Base-by-base conservation (phyloP, 306 rosid species). In the Ormosia emarginata region DNA sequence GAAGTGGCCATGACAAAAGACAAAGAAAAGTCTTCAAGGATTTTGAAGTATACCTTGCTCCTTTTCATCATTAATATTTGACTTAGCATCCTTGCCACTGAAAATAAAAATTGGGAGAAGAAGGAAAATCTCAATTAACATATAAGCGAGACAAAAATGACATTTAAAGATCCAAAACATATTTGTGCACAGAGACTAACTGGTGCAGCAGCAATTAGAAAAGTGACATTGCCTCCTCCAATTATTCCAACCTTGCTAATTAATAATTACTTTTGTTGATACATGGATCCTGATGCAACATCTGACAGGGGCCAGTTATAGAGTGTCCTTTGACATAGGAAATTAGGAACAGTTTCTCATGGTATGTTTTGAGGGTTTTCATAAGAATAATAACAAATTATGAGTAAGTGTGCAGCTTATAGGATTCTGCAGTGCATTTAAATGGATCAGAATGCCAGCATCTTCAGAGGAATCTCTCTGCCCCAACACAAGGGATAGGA, bases 41-140 rank as follows among this genome's bases (percentile, higher is more conserved):
- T 80, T 69, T 37, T 69, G 14, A 57, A 58, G 74, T 80, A 52
- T 84, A 94, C 98, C 94, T 84, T 73, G 88, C 72, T 77, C 90
- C 50, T 80, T 84, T 39, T 85, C 87, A 71, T 41, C 52, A 57
- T 61, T 75, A 57, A 74, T 61, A 65, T 44, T 69, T 77, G 89
- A 8, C 64, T 79, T 85, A 17, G 75, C 81, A 73, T 82, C 88
- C 63, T 77, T 80, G 74, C 91, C 87, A 82, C 88, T 87, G 40
- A 71, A 37, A 80, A 74, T n/a, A n/a, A 59, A 86, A 18, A 81
- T 5, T 62, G 73, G 7, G 61, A 1, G 62, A 72, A 59, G 4
- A 77, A 66, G 53, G 11, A 75, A 73, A 75, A 17, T 14, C 37
- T 73, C 73, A 75, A 78, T 58, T 46, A 73, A 40, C 75, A 59